Evolutionary conservation across 2,329 filamentous ascomycete species (phyloP).

Genomic region (Fusarium floridanum): DNA sequence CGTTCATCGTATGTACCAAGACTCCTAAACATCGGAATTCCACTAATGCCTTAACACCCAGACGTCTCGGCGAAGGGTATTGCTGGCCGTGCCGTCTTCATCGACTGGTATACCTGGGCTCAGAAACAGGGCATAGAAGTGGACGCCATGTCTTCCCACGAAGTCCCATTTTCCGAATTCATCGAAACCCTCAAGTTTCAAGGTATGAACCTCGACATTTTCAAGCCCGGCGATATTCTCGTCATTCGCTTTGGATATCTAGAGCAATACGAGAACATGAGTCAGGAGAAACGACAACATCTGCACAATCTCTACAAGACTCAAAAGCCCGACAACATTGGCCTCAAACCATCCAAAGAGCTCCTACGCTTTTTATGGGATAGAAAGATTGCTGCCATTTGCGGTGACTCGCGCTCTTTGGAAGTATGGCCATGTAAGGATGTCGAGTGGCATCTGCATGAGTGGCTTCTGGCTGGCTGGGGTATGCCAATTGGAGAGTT

Average conservation of each 20-base stretch:
- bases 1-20: slow-evolving; percentile 33
- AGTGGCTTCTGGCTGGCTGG: slow-evolving; percentile 63
- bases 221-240: slow-evolving; percentile 33
- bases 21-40: no score
- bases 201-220: slow-evolving; percentile 3
- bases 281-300: slow-evolving; percentile 16
- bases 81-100: slow-evolving; percentile 28
- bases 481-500: slow-evolving; percentile 58
- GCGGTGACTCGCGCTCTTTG: slow-evolving; percentile 55
- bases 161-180: slow-evolving; percentile 33
- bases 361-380: slow-evolving; percentile 58
- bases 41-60: no score
- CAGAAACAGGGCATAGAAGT: slow-evolving; percentile 14
- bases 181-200: slow-evolving; percentile 24
- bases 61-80: slow-evolving; percentile 31
- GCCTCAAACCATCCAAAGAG: slow-evolving; percentile 53
- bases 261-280: slow-evolving; percentile 35
- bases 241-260: slow-evolving; percentile 41
- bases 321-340: slow-evolving; percentile 45
- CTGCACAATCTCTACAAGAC: slow-evolving; percentile 30
- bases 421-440: slow-evolving; percentile 53
- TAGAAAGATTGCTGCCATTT: slow-evolving; percentile 56
- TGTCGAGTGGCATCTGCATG: slow-evolving; percentile 48
- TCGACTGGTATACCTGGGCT: slow-evolving; percentile 40
- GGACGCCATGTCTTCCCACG: slow-evolving; percentile 31